Percentiles rank a stretch among this genome's conserved stretches.
These are phyloP conservation scores for Aureobasidium zeae DNA, from an alignment of 2,329 filamentous ascomycete species.

Conservation along the genomic window DNA sequence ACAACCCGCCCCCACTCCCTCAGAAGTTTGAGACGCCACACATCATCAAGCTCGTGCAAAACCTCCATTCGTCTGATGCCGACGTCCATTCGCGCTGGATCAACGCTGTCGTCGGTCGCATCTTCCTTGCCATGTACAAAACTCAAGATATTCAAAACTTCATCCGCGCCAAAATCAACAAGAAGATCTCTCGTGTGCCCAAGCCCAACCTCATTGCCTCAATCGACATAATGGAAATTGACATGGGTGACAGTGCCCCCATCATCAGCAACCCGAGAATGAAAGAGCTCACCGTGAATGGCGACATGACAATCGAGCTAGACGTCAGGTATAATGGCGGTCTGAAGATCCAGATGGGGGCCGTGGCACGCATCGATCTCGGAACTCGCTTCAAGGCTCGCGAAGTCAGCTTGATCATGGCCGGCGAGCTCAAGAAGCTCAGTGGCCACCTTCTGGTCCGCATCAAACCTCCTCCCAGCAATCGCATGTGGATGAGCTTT, in stretches of 20 bases:
- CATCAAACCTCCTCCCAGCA: slow-evolving; percentile 91
- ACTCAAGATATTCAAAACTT: slow-evolving; percentile 72
- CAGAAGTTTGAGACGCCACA: slow-evolving; percentile 73
- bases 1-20: slow-evolving; percentile 54
- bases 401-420: slow-evolving; percentile 81
- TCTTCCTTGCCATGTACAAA: slow-evolving; percentile 82
- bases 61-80: slow-evolving; percentile 83
- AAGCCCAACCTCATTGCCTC: slow-evolving; percentile 83
- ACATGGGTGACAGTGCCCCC: slow-evolving; percentile 78
- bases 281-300: slow-evolving; percentile 82
- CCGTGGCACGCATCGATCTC: slow-evolving; percentile 86
- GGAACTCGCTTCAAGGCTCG: slow-evolving; percentile 80
- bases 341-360: slow-evolving; percentile 79
- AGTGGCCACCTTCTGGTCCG: slow-evolving; percentile 78
- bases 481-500: slow-evolving; percentile 92
- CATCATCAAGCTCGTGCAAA: slow-evolving; percentile 82
- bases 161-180: slow-evolving; percentile 77
- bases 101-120: slow-evolving; percentile 77
- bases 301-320: slow-evolving; percentile 76
- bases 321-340: slow-evolving; percentile 85
- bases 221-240: slow-evolving; percentile 71
- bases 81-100: slow-evolving; percentile 86
- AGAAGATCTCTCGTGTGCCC: slow-evolving; percentile 91
- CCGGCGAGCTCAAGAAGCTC: slow-evolving; percentile 73
- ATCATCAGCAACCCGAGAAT: slow-evolving; percentile 82